Conservation (phyloP, 2,329 filamentous ascomycete species). For the Colletotrichum liaoningense region DNA sequence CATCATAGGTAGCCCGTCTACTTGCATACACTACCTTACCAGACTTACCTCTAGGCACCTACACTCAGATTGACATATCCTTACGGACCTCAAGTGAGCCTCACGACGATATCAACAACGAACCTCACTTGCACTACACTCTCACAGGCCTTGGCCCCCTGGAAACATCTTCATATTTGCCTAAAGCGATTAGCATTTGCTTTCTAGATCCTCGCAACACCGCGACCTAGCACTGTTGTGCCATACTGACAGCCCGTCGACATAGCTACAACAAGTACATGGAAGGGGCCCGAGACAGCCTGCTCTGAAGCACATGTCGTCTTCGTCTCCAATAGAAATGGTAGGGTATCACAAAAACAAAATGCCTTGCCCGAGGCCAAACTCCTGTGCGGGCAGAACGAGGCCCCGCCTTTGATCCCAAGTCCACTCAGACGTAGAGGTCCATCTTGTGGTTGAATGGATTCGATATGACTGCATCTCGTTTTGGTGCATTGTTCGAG, state of each 20-base stretch:
- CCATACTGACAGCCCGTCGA: not conserved
- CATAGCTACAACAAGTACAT: not conserved
- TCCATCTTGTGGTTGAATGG: not conserved
- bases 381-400: conserved; percentile 19
- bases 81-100: not conserved
- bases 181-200: not conserved
- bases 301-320: not conserved
- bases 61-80: not conserved
- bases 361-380: conserved; percentile 29
- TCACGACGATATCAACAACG: not conserved
- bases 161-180: not conserved
- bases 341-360: conserved; percentile 33
- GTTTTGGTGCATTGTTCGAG: not conserved
- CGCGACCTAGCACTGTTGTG: not conserved
- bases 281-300: not conserved
- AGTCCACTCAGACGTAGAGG: not conserved
- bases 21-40: not conserved
- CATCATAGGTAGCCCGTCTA: not conserved
- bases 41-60: too few species aligned
- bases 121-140: too few species aligned
- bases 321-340: conserved; percentile 15
- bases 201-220: not conserved
- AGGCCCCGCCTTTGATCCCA: not conserved
- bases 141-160: not conserved
- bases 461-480: not conserved